These are phyloP conservation scores for Setaria viridis DNA, from an alignment of 202 grass and related monocot species.

Conservation along the genomic window DNA sequence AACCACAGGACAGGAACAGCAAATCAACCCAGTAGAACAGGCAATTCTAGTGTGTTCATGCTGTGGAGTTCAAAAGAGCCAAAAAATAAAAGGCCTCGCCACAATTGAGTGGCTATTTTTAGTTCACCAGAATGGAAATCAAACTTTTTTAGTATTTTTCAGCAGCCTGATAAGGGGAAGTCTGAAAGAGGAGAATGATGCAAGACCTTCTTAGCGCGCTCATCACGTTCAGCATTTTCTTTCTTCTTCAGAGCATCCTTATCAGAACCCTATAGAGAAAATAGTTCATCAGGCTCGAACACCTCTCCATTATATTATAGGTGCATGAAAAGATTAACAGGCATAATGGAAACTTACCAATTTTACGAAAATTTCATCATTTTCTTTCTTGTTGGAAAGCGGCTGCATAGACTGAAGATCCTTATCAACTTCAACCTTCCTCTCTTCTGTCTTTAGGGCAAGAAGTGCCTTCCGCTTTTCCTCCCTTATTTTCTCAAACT, in stretches of 20 bases:
- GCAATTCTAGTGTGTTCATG: background rate
- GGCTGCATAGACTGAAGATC: slow-evolving; percentile 86
- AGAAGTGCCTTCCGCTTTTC: slow-evolving; percentile 87
- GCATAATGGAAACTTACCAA: slow-evolving; percentile 54
- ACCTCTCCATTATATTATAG: background rate
- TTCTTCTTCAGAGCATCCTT: slow-evolving; percentile 92
- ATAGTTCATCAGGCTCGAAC: slow-evolving; percentile 1
- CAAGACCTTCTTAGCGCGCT: slow-evolving; percentile 77
- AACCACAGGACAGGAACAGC: background rate
- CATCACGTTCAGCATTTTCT: slow-evolving; percentile 90
- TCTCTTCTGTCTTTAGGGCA: slow-evolving; percentile 81
- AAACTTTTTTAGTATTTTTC: background rate
- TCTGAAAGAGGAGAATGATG: background rate
- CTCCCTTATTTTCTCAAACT: slow-evolving; percentile 95
- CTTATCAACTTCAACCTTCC: slow-evolving; percentile 96
- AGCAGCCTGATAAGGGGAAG: background rate
- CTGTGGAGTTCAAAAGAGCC: background rate
- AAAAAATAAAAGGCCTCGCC: background rate
- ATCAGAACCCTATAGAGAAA: slow-evolving; percentile 66
- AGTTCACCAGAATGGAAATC: slow-evolving; percentile 7
- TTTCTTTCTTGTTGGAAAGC: slow-evolving; percentile 80
- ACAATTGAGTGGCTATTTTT: background rate
- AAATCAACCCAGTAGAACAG: background rate
- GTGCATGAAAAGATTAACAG: slow-evolving; percentile 28
- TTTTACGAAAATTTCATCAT: slow-evolving; percentile 86